phyloP scores from a whole-genome alignment of 2,329 filamentous ascomycete species.

The Penicillium occitanis region DNA sequence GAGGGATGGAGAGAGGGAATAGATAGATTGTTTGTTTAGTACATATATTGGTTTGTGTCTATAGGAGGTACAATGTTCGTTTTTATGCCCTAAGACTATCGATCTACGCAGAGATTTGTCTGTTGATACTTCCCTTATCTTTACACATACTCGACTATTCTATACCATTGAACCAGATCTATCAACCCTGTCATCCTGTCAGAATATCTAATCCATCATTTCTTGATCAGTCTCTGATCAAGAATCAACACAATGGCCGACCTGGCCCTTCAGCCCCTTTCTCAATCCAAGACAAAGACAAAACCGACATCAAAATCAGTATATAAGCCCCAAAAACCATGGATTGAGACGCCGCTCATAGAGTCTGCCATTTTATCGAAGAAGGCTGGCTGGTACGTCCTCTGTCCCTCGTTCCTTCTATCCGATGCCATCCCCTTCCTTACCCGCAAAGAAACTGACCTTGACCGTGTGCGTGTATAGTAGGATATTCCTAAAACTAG shows the following conservation, averaged over 20 bases:
- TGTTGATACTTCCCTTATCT: background rate
- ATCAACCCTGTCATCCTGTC: too few relatives aligned
- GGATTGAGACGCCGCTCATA: conserved; percentile 70
- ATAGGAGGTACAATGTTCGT: background rate
- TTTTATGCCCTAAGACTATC: background rate
- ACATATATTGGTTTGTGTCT: background rate
- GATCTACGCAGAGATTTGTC: background rate
- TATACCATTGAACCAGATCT: background rate
- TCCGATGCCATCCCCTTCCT: background rate
- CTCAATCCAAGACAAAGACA: background rate
- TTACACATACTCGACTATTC: too few relatives aligned
- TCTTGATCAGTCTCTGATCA: too few relatives aligned
- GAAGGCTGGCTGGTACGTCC: conserved; percentile 67
- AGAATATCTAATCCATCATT: too few relatives aligned
- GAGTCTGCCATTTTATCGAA: conserved; percentile 66
- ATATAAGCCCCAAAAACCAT: conserved; percentile 48
- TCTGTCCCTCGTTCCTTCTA: background rate
- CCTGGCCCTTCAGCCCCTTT: background rate
- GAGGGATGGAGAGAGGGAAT: background rate
- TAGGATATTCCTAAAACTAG: conserved; percentile 81
- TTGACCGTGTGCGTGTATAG: conserved; percentile 30
- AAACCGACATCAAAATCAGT: background rate
- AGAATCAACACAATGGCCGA: background rate
- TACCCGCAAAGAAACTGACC: background rate
- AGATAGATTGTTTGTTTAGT: background rate